Base-by-base conservation (phyloP, 1,139 yeast species). In the Kodamaea arcana region DNA sequence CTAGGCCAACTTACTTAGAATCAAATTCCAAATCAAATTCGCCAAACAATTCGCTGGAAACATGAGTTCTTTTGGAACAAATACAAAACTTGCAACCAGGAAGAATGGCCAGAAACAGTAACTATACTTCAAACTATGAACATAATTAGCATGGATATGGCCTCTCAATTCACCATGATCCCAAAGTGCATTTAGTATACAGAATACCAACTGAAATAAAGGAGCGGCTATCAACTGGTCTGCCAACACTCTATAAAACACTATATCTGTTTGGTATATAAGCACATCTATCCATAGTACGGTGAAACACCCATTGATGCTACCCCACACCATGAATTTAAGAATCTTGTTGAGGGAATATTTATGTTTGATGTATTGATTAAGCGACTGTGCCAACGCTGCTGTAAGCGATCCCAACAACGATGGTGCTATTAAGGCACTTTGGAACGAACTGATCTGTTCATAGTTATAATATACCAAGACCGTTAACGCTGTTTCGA, bases 271-370 rank as follows among this genome's bases (percentile, higher is more conserved):
- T 9, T 51, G 55, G 1, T 42, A 35, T n/a, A 74, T 51, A 28
- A 80, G 56, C 29, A 68, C 43, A 32, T 74, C 74, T 29, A 79
- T 68, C 85, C 85, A 80, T 21, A 75, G 52, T 6, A 71, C 73
- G 3, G 81, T 73, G 37, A 78, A 56, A 18, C 67, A 50, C 1
- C 84, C 85, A 50, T 78, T 78, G 31, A 79, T 59, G 12, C 64
- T 52, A n/a, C 86, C 86, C 84, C 84, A 80, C 2, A 71, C 51
- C 41, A 68, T 50, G 46, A 79, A 79, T 46, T 79, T 78, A 35
- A 62, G 34, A 20, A 77, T 61, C 33, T 65, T 63, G 36, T 58
- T 62, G 13, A 65, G 46, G 35, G 64, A 65, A 39, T 66, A 65
- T 29, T 66, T 62, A 37, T 62, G 62, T 45, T 64, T 67, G 28